Evolutionary conservation across 192 early-diverging fungal species (phyloP), one percentile per base, ranked within the genome.

Genomic region (Chytriomyces hyalinus): DNA sequence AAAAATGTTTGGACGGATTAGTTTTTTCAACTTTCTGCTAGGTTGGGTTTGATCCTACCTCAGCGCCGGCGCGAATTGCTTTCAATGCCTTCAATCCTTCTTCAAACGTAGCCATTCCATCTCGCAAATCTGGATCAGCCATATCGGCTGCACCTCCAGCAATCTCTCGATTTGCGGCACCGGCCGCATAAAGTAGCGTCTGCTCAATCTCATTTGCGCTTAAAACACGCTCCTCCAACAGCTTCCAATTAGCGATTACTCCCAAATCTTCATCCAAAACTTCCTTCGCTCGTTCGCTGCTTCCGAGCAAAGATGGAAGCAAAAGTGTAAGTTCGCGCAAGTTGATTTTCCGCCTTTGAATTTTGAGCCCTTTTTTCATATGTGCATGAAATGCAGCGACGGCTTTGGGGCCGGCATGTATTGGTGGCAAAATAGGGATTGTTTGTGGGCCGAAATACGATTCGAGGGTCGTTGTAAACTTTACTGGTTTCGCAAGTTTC

Each of bases 121-220:
- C 66, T 10, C 20, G 11, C 11, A 67, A 43, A 43, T 67, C 66
- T 5, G 8, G 11, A 20, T 46, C 36, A 17, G 17, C 36, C 6
- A 67, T 22, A 46, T 28, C 11, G 2, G 46, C 11, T 5, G 8
- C 26, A n/a, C 20, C 1, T n/a, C 53, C 20, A 20, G 53, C 53
- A 13, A n/a, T 20, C 13, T 57, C 53, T 5, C 15, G 24, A 4
- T 57, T 57, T 26, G 51, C 15, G 44, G 7, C 17, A 15, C 69
- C 69, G 2, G 57, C 57, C 5, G 69, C 69, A 71, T 57, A 71
- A 48, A 71, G 26, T 17, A 71, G 44, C n/a, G 57, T 45, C 36
- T 71, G 17, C 50, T 71, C 69, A 51, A 60, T 71, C 50, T 71
- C 69, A 11, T 44, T 44, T 8, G 69, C 49, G 20, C 24, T 57